Conservation (phyloP, 2,329 filamentous ascomycete species). For the Stagonosporopsis vannaccii region DNA sequence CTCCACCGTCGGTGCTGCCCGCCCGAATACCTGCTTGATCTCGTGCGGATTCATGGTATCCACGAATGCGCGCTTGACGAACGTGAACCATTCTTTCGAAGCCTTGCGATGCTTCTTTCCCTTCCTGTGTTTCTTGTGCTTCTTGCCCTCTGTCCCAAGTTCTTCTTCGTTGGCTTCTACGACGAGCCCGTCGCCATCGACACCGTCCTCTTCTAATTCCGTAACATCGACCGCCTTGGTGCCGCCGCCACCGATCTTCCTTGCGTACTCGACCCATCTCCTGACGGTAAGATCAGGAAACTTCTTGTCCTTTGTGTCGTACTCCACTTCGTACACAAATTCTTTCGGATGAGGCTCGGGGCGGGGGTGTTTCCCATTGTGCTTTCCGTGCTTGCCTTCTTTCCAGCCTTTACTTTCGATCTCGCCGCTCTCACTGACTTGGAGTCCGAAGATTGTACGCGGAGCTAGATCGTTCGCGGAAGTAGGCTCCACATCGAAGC, state of each 20-base stretch:
- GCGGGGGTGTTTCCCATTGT: conserved; percentile 56
- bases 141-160: conserved; percentile 40
- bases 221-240: conserved; percentile 19
- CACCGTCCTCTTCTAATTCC: conserved; percentile 32
- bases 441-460: conserved; percentile 34
- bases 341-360: conserved; percentile 65
- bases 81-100: conserved; percentile 78
- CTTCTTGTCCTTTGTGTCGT: conserved; percentile 79
- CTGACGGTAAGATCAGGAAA: conserved; percentile 87
- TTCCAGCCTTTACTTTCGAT: conserved; percentile 61
- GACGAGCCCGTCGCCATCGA: conserved; percentile 32
- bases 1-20: background rate
- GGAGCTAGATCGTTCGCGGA: conserved; percentile 21
- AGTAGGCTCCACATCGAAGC: background rate
- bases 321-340: conserved; percentile 83
- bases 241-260: conserved; percentile 70
- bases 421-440: conserved; percentile 36
- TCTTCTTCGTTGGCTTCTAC: conserved; percentile 36
- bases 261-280: conserved; percentile 80
- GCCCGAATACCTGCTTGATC: conserved; percentile 56
- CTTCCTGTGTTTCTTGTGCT: conserved; percentile 59
- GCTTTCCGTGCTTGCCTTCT: conserved; percentile 69
- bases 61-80: conserved; percentile 81
- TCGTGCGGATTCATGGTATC: conserved; percentile 72
- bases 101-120: conserved; percentile 58